A percentile compares a stretch with the other conserved stretches of the same genome.
Conservation (phyloP, 1,284 basidiomycete genomes). For the Quambalaria eucalypti region DNA sequence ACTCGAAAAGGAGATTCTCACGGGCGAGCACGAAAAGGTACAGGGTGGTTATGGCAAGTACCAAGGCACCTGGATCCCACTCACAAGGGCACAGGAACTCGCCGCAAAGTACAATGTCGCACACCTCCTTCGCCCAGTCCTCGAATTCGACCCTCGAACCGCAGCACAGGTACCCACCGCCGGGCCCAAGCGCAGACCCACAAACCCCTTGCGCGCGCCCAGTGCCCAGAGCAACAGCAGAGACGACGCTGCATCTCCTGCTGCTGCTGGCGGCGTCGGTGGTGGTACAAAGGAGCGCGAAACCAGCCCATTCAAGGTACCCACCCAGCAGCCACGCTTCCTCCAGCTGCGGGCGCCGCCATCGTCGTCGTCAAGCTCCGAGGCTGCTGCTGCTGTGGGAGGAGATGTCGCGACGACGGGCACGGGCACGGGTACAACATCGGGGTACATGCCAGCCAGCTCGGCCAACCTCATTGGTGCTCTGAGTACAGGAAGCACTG, state of each 20-base stretch:
- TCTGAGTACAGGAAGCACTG: too few relatives aligned
- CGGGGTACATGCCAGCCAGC: constrained; percentile 12
- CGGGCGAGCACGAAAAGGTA: constrained; percentile 94
- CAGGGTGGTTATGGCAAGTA: constrained; percentile 99
- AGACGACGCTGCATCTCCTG: too few relatives aligned
- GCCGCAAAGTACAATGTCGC: constrained; percentile 42
- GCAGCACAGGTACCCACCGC: constrained; percentile 28
- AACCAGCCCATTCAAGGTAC: neutral
- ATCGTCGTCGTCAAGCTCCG: neutral
- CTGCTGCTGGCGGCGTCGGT: constrained; percentile 15
- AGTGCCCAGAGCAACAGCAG: too few relatives aligned
- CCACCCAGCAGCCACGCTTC: constrained; percentile 5
- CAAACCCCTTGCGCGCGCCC: constrained; percentile 28
- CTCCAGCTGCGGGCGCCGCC: neutral
- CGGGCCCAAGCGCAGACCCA: constrained; percentile 7
- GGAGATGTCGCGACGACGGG: too few relatives aligned
- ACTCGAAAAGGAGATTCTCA: constrained; percentile 90
- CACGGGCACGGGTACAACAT: too few relatives aligned
- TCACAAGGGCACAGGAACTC: constrained; percentile 40
- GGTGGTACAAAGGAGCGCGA: constrained; percentile 3
- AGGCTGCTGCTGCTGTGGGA: neutral
- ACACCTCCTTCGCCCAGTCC: constrained; percentile 41
- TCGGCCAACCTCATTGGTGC: constrained; percentile 18
- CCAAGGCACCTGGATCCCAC: constrained; percentile 80
- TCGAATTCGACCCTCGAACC: constrained; percentile 41